Evolutionary conservation across 164 flowering plant genomes (phyloP).

Genomic region (Macadamia integrifolia): DNA sequence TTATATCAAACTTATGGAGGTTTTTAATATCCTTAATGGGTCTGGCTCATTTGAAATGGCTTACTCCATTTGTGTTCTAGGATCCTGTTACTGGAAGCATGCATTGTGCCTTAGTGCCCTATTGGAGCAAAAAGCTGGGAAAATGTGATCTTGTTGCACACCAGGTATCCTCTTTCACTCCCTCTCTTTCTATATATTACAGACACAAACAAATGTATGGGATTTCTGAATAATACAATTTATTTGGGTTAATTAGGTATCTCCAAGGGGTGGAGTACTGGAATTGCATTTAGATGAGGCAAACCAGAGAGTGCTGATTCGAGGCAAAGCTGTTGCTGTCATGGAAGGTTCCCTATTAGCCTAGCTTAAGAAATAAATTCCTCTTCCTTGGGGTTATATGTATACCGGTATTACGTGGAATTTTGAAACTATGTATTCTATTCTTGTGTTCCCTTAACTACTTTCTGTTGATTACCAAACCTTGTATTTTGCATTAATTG

Average conservation of each 20-base stretch:
- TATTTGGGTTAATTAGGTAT: conserved; percentile 42
- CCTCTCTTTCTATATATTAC: not conserved
- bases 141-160: conserved; percentile 58
- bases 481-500: too few relatives aligned
- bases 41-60: not conserved
- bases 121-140: conserved; percentile 72
- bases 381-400: not conserved
- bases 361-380: conserved; percentile 10
- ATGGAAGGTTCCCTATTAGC: conserved; percentile 69
- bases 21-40: not conserved
- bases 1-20: too few relatives aligned
- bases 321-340: conserved; percentile 62
- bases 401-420: too few relatives aligned
- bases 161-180: not conserved
- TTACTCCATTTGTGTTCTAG: conserved; percentile 25
- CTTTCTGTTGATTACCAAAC: too few relatives aligned
- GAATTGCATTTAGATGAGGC: conserved; percentile 53
- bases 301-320: conserved; percentile 52
- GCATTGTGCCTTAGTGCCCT: conserved; percentile 67
- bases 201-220: not conserved
- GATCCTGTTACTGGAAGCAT: conserved; percentile 89
- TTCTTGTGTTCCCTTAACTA: too few relatives aligned
- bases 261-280: conserved; percentile 65
- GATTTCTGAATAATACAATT: not conserved
- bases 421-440: too few relatives aligned